Evolutionary conservation across 2,329 filamentous ascomycete genomes (phyloP).

Genomic region (Calonectria pteridis): DNA sequence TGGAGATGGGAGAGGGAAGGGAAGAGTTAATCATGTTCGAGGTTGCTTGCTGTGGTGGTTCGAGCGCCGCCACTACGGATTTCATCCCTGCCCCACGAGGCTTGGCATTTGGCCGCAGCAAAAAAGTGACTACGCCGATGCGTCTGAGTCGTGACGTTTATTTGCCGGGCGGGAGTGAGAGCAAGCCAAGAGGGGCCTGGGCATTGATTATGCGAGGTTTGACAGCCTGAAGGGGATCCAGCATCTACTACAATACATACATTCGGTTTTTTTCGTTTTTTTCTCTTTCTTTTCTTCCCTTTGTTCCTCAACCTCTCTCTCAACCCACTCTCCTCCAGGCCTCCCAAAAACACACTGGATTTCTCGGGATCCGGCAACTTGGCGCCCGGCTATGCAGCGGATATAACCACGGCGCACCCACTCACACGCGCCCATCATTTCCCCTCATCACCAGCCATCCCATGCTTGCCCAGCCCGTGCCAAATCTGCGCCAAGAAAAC

Average conservation of each 20-base stretch:
- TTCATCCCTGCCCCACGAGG: slow-evolving; percentile 39
- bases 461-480: not conserved
- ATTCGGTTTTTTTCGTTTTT: not conserved
- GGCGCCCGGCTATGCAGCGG: slow-evolving; percentile 40
- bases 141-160: slow-evolving; percentile 6
- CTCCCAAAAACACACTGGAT: not conserved
- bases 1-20: not conserved
- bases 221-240: not conserved
- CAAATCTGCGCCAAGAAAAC: slow-evolving; percentile 2
- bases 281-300: not conserved
- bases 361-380: slow-evolving; percentile 37
- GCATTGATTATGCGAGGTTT: not conserved
- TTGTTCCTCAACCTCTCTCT: not conserved
- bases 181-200: no score
- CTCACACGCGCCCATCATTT: slow-evolving; percentile 10
- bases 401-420: slow-evolving; percentile 24
- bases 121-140: slow-evolving; percentile 3
- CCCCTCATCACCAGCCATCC: slow-evolving; percentile 7
- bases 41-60: slow-evolving; percentile 28
- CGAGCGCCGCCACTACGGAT: slow-evolving; percentile 33
- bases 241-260: no score
- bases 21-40: slow-evolving; percentile 10
- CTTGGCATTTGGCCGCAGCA: slow-evolving; percentile 40
- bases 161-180: not conserved
- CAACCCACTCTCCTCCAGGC: not conserved